A percentile compares a stretch with the other conserved stretches of the same genome.
These are phyloP conservation scores for Moringa oleifera DNA, from an alignment of 345 rosid species.

Conservation along the genomic window DNA sequence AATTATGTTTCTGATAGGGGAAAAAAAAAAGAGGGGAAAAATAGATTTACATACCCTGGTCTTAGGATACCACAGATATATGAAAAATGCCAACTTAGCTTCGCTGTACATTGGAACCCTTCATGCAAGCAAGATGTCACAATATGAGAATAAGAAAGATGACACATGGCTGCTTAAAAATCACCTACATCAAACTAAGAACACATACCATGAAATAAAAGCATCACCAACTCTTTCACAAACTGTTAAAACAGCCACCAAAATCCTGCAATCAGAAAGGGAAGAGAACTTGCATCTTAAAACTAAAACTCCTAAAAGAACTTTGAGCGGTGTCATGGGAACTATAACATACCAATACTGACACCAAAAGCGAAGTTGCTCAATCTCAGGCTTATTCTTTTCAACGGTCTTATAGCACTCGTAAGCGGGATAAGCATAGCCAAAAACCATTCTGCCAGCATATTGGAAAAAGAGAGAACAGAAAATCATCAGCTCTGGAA, in stretches of 20 bases:
- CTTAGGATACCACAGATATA: conserved; percentile 75
- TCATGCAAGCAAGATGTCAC: conserved; percentile 19
- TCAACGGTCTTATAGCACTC: conserved; percentile 70
- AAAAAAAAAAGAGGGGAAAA: too few species aligned
- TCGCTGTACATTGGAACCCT: conserved; percentile 85
- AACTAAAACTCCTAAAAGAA: background rate
- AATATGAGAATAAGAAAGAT: background rate
- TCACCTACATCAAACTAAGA: background rate
- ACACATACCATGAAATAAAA: conserved; percentile 58
- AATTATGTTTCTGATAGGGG: too few species aligned
- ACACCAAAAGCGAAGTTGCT: conserved; percentile 74
- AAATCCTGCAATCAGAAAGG: conserved; percentile 44
- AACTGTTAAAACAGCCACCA: conserved; percentile 63
- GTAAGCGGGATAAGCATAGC: conserved; percentile 78
- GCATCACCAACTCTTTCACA: conserved; percentile 69
- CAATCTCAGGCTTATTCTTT: conserved; percentile 40
- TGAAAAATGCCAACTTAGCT: conserved; percentile 70
- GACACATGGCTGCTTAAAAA: background rate
- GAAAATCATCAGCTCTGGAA: background rate
- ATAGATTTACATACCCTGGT: conserved; percentile 65
- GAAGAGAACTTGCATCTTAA: background rate
- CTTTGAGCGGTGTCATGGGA: background rate
- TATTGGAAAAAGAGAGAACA: background rate
- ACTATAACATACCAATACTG: conserved; percentile 61
- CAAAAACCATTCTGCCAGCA: conserved; percentile 51